A percentile compares a stretch with the other conserved stretches of the same genome.
Conservation (phyloP, 2,329 filamentous ascomycete species). For the Hymenoscyphus repandus region DNA sequence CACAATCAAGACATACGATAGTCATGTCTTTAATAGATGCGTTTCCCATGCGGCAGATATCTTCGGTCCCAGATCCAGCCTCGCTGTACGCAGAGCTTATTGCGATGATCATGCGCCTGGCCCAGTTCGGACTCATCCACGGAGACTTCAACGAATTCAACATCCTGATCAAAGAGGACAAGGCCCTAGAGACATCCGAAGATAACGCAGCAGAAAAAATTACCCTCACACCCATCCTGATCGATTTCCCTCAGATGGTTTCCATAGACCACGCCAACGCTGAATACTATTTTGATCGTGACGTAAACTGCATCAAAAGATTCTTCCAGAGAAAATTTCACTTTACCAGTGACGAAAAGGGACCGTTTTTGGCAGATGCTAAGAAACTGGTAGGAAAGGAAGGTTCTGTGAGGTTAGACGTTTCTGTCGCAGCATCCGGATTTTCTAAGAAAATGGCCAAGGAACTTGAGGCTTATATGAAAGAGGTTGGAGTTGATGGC, state of each 20-base stretch:
- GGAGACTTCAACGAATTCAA: constrained; percentile 99
- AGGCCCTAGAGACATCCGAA: constrained; percentile 31
- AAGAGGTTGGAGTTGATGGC: constrained; percentile 56
- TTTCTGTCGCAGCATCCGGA: constrained; percentile 84
- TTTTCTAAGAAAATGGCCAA: constrained; percentile 97
- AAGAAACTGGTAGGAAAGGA: constrained; percentile 66
- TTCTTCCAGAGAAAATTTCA: constrained; percentile 89
- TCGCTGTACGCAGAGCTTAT: constrained; percentile 90
- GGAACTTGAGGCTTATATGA: constrained; percentile 87
- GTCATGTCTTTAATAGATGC: constrained; percentile 94
- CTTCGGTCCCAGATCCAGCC: constrained; percentile 75
- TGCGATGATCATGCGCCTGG: constrained; percentile 75
- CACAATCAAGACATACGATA: constrained; percentile 90
- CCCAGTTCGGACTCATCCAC: constrained; percentile 85
- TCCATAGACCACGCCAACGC: constrained; percentile 92
- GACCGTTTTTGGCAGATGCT: constrained; percentile 81
- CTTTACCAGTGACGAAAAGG: constrained; percentile 75
- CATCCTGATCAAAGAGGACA: constrained; percentile 80
- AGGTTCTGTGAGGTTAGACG: constrained; percentile 68
- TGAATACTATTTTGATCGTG: constrained; percentile 95
- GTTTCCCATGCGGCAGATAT: constrained; percentile 85
- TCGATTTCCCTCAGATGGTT: constrained; percentile 98
- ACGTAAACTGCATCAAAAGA: constrained; percentile 90
- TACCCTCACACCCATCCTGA: constrained; percentile 72
- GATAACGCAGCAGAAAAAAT: constrained; percentile 41